phyloP scores from a whole-genome alignment of 495 filamentous ascomycete species.

The Penicillium bovifimosum region DNA sequence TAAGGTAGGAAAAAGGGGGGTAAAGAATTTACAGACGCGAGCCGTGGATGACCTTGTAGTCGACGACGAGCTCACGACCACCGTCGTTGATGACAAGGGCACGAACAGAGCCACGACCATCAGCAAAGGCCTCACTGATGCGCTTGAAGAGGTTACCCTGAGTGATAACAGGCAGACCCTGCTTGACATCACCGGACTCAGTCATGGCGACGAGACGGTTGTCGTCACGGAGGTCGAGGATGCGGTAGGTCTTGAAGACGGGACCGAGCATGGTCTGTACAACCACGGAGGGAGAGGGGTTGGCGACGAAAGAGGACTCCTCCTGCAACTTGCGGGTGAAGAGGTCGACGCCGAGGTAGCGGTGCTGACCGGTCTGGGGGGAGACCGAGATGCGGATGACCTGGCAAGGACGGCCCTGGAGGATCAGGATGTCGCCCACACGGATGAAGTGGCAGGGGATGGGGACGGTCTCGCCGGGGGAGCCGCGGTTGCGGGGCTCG shows the following conservation, averaged over 20 bases:
- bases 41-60: constrained; percentile 96
- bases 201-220: constrained; percentile 76
- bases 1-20: not conserved
- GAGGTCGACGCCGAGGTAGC: constrained; percentile 98
- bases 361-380: constrained; percentile 95
- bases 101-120: constrained; percentile 87
- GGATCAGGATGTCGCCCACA: constrained; percentile 96
- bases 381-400: constrained; percentile 99
- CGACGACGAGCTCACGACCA: constrained; percentile 90
- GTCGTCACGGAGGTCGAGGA: constrained; percentile 92
- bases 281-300: constrained; percentile 90
- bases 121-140: constrained; percentile 79
- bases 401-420: constrained; percentile 98
- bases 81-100: constrained; percentile 94
- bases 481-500: constrained; percentile 44
- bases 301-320: constrained; percentile 96
- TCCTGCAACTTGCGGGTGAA: constrained; percentile 99
- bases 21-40: constrained; percentile 56
- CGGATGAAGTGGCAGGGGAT: constrained; percentile 99
- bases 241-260: constrained; percentile 99
- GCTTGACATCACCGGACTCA: constrained; percentile 94
- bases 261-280: constrained; percentile 99
- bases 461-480: constrained; percentile 78
- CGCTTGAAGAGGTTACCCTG: constrained; percentile 82
- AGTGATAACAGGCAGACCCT: constrained; percentile 84